A percentile compares a stretch with the other conserved stretches of the same genome.
phyloP scores from a whole-genome alignment of 148 eudicot genomes.

The Salicornia ramosissima region DNA sequence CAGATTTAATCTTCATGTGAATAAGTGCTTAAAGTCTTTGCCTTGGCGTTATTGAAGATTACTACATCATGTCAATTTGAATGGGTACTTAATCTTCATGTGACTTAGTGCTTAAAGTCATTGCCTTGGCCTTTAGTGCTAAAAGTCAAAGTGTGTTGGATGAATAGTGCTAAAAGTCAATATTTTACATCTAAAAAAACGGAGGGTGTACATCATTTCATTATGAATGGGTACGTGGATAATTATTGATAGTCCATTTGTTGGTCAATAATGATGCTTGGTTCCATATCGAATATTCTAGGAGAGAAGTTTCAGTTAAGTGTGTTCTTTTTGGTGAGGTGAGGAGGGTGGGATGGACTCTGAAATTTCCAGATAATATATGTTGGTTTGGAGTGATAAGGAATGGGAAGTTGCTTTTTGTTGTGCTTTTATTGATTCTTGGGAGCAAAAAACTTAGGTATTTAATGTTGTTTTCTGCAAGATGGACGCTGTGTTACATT shows the following conservation, averaged over 20 bases:
- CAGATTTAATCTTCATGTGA: no score
- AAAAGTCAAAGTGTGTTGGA: no score
- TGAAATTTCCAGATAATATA: background rate
- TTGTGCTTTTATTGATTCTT: background rate
- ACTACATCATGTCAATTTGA: no score
- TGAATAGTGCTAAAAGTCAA: no score
- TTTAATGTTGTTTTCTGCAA: background rate
- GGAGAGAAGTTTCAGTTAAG: background rate
- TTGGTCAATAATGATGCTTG: background rate
- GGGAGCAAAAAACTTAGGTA: background rate
- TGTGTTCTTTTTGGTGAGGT: background rate
- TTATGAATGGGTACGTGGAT: background rate
- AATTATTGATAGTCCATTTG: background rate
- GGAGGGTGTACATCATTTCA: no score
- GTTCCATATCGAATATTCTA: background rate
- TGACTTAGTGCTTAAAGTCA: no score
- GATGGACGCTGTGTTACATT: background rate
- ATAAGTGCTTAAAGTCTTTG: no score
- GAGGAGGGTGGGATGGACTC: background rate
- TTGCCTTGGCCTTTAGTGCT: no score
- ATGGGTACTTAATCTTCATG: no score
- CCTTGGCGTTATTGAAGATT: no score
- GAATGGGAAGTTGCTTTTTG: background rate
- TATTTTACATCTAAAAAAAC: no score
- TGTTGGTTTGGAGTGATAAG: background rate